Evolutionary conservation across 495 filamentous ascomycete genomes (phyloP), one percentile per base, ranked within the genome.

Genomic region (Trichoderma orchidacearum): DNA sequence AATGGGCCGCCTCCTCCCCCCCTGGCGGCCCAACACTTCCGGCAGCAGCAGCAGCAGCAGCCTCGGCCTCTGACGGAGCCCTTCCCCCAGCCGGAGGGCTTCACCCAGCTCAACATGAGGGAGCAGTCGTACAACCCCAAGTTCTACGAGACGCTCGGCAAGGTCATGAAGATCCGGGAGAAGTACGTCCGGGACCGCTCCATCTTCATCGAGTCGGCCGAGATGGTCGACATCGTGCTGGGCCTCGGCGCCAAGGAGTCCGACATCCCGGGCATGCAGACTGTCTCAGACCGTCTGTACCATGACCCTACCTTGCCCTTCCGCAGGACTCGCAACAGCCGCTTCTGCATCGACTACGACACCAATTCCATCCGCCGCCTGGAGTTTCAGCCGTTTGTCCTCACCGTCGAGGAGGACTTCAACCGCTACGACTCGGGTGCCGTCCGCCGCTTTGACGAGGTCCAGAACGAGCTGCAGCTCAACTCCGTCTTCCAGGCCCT

Each of bases 341-440:
- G 53, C n/a, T 55, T 34, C 31, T 55, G 53, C 31, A 13, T 55
- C 32, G 53, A 55, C 32, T 32, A n/a, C 17, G 53, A 55, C 5
- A 55, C 53, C 5, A 15, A 35, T 11, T 21, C 30, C 2, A 36
- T 55, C 11, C 53, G 53, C 23, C 53, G 53, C 5, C 53, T 55
- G 6, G 53, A 55, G 30, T 34, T 35, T 7, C 53, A 55, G 53
- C 53, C 53, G 13, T 55, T 34, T 35, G 31, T 34, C 5, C 53
- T 55, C n/a, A 35, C 53, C 5, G 53, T 36, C 1, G 30, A 55
- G 31, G 53, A 55, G n/a, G 53, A 55, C 53, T 55, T 34, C 21
- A 55, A 55, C n/a, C 53, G 53, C 13, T 35, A 55, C 53, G 53
- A 55, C 53, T 55, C 53, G 3, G 53, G 53, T 9, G 30, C 23